These are phyloP conservation scores for Starmera dryadoides DNA, from an alignment of 805 yeast species.

Conservation along the genomic window DNA sequence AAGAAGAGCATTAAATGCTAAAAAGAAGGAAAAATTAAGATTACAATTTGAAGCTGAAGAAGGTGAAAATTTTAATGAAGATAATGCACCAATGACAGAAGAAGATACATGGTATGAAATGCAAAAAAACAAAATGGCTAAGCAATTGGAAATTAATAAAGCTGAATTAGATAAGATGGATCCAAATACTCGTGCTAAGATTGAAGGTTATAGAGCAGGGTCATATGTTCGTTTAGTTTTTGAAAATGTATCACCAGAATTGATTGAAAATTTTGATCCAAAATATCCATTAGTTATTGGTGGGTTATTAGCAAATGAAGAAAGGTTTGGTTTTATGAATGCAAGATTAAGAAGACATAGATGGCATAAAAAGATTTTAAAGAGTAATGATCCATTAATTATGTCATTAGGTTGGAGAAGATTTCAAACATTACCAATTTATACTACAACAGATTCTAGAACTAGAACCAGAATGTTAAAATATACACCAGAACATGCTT, in stretches of 20 bases:
- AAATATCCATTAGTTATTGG: slow-evolving; percentile 82
- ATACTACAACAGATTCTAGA: slow-evolving; percentile 94
- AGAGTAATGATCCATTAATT: slow-evolving; percentile 92
- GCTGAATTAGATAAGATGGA: slow-evolving; percentile 72
- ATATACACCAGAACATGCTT: slow-evolving; percentile 97
- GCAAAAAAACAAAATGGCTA: slow-evolving; percentile 95
- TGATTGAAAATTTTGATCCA: slow-evolving; percentile 81
- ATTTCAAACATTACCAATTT: slow-evolving; percentile 92
- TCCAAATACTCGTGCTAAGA: slow-evolving; percentile 61
- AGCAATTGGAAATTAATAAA: slow-evolving; percentile 90
- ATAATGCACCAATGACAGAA: slow-evolving; percentile 56
- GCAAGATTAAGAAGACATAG: slow-evolving; percentile 95
- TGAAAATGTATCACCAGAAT: slow-evolving; percentile 81
- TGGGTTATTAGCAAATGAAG: slow-evolving; percentile 84
- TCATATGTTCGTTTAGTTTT: slow-evolving; percentile 87
- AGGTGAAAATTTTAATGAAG: slow-evolving; percentile 69
- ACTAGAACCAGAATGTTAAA: slow-evolving; percentile 97
- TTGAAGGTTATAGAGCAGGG: slow-evolving; percentile 93
- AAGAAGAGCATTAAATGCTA: slow-evolving; percentile 74
- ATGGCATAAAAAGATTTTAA: slow-evolving; percentile 96
- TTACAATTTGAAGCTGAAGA: slow-evolving; percentile 85
- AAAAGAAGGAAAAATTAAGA: slow-evolving; percentile 81
- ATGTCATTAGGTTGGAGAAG: slow-evolving; percentile 97
- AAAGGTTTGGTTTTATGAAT: slow-evolving; percentile 85
- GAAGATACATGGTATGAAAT: slow-evolving; percentile 97